Evolutionary conservation across 257 asterid species (phyloP).

Genomic region (Misopates orontium): DNA sequence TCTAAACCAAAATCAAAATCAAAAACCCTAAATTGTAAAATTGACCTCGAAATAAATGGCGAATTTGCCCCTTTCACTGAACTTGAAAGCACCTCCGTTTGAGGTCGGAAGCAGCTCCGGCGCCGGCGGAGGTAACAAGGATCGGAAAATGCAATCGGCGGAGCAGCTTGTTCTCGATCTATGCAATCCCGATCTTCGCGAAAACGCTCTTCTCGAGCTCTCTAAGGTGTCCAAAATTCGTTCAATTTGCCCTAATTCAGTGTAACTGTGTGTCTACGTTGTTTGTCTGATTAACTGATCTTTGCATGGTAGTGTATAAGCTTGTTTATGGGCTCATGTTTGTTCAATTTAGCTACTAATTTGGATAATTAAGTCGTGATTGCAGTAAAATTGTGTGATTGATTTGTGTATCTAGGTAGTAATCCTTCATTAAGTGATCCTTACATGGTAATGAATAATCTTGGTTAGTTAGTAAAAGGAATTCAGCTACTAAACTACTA

Average conservation of each 20-base stretch:
- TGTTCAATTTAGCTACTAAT: no score
- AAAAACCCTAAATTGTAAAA: constrained; percentile 1
- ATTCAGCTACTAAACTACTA: no score
- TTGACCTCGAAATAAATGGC: constrained; percentile 39
- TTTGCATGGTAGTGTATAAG: neutral
- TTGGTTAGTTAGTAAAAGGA: no score
- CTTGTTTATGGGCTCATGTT: neutral
- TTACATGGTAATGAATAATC: no score
- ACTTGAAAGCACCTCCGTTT: constrained; percentile 45
- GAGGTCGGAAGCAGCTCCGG: constrained; percentile 34
- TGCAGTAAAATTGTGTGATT: no score
- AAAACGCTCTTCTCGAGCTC: constrained; percentile 86
- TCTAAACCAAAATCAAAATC: constrained; percentile 8
- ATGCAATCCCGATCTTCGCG: constrained; percentile 87
- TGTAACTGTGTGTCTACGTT: neutral
- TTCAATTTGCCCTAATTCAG: neutral
- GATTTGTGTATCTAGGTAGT: no score
- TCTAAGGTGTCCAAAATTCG: constrained; percentile 58
- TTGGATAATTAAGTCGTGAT: no score
- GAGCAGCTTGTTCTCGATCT: constrained; percentile 93
- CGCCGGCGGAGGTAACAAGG: constrained; percentile 44
- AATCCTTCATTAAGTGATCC: no score
- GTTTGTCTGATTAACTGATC: neutral
- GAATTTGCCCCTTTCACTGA: constrained; percentile 37
- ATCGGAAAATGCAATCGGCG: constrained; percentile 70